Conservation (phyloP, 495 filamentous ascomycete genomes). For the Apiosordaria backusii region DNA sequence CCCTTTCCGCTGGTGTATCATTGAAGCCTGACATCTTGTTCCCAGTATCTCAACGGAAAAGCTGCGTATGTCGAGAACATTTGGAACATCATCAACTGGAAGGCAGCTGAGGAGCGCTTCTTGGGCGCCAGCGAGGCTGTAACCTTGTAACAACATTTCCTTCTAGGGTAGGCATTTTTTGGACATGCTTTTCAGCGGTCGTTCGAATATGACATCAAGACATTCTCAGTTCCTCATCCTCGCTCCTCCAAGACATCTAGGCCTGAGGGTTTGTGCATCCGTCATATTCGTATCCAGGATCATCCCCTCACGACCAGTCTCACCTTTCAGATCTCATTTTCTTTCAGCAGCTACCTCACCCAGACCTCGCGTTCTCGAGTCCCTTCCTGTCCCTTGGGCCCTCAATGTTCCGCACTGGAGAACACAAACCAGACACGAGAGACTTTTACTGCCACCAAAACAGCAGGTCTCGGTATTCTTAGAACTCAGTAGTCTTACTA, state of each 20-base stretch:
- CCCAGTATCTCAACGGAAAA: slow-evolving; percentile 89
- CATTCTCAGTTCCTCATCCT: not conserved
- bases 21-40: slow-evolving; percentile 10
- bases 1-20: slow-evolving; percentile 1
- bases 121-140: slow-evolving; percentile 34
- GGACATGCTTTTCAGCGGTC: not conserved
- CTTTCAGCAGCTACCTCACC: not conserved
- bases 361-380: not conserved
- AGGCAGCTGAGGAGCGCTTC: slow-evolving; percentile 84
- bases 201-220: slow-evolving; percentile 1
- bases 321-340: not conserved
- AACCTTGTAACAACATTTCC: slow-evolving; percentile 29
- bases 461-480: not conserved
- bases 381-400: not conserved
- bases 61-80: slow-evolving; percentile 93
- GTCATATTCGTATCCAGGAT: not conserved
- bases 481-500: not conserved
- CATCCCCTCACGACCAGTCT: not conserved
- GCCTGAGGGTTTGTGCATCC: not conserved
- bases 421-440: not conserved
- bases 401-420: not conserved
- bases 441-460: not conserved
- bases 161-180: slow-evolving; percentile 5
- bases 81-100: slow-evolving; percentile 99
- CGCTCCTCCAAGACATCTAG: not conserved